Percentiles rank a stretch among this genome's conserved stretches.
Conservation (phyloP, 2,329 filamentous ascomycete genomes). For the Colletotrichum zoysiae region DNA sequence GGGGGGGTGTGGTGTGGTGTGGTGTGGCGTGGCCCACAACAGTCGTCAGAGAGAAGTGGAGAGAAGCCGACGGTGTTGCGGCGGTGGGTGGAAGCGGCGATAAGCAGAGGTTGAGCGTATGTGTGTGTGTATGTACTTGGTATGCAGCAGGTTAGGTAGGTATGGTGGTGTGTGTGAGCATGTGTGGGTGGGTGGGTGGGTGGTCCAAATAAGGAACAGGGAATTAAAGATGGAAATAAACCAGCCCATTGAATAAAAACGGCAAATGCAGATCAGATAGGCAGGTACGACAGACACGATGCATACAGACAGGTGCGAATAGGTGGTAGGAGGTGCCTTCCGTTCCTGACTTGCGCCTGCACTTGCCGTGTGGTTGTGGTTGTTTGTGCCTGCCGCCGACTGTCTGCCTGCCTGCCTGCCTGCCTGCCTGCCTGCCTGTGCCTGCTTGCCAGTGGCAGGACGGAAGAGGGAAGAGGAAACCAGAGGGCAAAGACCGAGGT, state of each 20-base stretch:
- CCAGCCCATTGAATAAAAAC: not conserved
- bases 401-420: not conserved
- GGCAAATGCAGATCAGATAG: accelerated
- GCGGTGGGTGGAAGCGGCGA: constrained; percentile 15
- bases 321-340: not conserved
- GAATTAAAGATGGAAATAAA: not conserved
- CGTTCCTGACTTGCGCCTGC: not conserved
- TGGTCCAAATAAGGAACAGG: not conserved
- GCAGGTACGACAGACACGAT: too few relatives aligned
- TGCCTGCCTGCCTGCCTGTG: not conserved
- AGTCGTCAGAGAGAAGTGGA: constrained; percentile 40
- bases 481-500: not conserved
- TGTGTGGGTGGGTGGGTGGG: not conserved
- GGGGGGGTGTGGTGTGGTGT: not conserved
- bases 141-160: too few relatives aligned
- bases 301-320: not conserved
- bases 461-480: constrained; percentile 10
- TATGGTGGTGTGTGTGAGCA: not conserved
- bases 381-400: not conserved
- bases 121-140: too few relatives aligned
- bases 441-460: not conserved
- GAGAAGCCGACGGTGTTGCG: constrained; percentile 24
- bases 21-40: constrained; percentile 11
- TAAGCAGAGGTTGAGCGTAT: constrained; percentile 1
- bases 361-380: not conserved